These are phyloP conservation scores for Trametes elegans DNA, from an alignment of 768 basidiomycete species.

Conservation along the genomic window DNA sequence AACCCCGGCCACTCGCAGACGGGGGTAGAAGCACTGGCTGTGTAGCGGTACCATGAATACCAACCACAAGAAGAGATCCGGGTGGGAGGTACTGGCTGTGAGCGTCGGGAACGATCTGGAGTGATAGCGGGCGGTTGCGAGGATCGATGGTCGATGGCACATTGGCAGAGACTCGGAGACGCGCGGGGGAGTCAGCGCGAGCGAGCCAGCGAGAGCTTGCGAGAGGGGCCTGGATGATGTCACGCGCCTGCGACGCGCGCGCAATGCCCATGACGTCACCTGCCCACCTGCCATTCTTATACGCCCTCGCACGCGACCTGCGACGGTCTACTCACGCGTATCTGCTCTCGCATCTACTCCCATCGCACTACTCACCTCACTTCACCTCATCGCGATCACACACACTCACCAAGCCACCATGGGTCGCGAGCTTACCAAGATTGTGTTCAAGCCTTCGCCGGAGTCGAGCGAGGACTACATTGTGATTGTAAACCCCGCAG, in stretches of 20 bases:
- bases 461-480: conserved; percentile 73
- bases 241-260: conserved; percentile 18
- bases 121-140: neutral
- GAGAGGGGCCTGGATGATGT: conserved; percentile 21
- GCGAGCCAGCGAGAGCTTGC: conserved; percentile 3
- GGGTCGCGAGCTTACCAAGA: conserved; percentile 49
- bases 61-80: no score
- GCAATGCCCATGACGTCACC: conserved; percentile 19
- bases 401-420: conserved; percentile 25
- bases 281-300: conserved; percentile 14
- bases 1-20: no score
- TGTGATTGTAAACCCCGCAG: conserved; percentile 60
- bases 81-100: no score
- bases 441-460: conserved; percentile 77
- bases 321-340: conserved; percentile 1
- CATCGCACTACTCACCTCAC: neutral
- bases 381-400: conserved; percentile 9
- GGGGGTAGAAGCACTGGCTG: no score
- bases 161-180: no score
- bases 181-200: no score
- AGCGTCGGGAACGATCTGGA: conserved; percentile 15
- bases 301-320: conserved; percentile 3
- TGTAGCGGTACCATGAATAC: no score
- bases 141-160: conserved; percentile 17
- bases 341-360: conserved; percentile 23